Evolutionary conservation across 495 filamentous ascomycete genomes (phyloP), one percentile per base, ranked within the genome.

Genomic region (Bryoglossum gracile): DNA sequence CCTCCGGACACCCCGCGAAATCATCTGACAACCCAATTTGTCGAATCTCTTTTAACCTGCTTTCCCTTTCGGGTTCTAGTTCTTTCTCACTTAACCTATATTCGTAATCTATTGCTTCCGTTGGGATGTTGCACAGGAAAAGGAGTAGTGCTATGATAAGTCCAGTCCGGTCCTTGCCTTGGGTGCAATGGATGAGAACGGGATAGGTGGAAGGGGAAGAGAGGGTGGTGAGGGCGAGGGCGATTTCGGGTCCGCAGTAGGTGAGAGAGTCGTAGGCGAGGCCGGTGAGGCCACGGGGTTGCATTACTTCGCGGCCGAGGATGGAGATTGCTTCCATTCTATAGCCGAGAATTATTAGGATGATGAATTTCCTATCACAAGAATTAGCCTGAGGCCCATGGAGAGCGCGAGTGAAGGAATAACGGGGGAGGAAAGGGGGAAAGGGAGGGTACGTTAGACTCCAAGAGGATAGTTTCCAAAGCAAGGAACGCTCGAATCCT

Each of bases 111-210:
- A 92, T 75, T 0, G 78, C 80, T 0, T 70, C 66, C 0, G 67
- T 41, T 0, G 78, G 75, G 0, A 86, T 73, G 8, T 64, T 61
- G 3, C 81, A 70, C 2, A 84, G 62, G 23, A 89, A 59, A 1
- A 90, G 63, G 0, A 75, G 56, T 16, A 94, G 68, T 9, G 82
- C 64, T n/a, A 87, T 63, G 18, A 86, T 68, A 2, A 92, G 67
- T 0, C 89, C 89, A 0, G 88, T 92, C 0, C 87, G 77, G 60
- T 94, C 89, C 58, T 95, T 95, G 28, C 89, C 89, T 59, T 92
- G 86, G 3, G 87, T 89, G 66, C 89, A 94, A 68, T 92, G 88
- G 4, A 90, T 59, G 2, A 91, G 60, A 4, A 79, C 50, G 0
- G 86, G 86, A 33, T 81, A 82, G 13, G 71, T 64, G 3, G 55